phyloP scores from a whole-genome alignment of 495 filamentous ascomycete species.

The Pseudevernia furfuracea region DNA sequence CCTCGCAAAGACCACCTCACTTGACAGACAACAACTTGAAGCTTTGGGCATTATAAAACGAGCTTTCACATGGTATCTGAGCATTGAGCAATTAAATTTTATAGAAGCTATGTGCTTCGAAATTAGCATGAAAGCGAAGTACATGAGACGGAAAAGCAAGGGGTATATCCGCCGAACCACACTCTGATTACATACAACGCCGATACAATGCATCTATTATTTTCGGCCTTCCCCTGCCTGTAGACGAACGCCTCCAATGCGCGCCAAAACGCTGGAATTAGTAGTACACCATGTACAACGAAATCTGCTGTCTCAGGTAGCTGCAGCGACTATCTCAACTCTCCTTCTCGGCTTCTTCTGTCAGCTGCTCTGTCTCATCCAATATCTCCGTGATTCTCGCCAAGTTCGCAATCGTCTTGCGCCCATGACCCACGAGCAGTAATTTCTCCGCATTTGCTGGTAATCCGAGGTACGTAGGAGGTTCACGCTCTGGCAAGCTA shows the following conservation, averaged over 20 bases:
- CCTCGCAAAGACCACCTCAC: conserved; percentile 11
- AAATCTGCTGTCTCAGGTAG: conserved; percentile 5
- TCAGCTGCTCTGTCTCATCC: conserved; percentile 89
- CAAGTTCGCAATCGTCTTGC: conserved; percentile 76
- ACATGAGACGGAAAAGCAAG: not conserved
- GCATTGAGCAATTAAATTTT: not conserved
- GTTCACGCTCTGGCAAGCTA: conserved; percentile 84
- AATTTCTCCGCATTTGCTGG: conserved; percentile 97
- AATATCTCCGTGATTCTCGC: conserved; percentile 73
- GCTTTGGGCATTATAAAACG: conserved; percentile 44
- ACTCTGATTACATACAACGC: conserved; percentile 10
- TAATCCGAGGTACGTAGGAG: conserved; percentile 91
- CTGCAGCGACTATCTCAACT: not conserved
- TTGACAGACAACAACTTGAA: conserved; percentile 54
- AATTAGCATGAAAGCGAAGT: not conserved
- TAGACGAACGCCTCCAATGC: conserved; percentile 20
- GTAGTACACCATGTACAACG: conserved; percentile 3
- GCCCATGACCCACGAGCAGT: conserved; percentile 80
- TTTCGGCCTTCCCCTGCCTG: conserved; percentile 9
- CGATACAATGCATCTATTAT: conserved; percentile 12
- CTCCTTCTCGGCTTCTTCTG: conserved; percentile 51
- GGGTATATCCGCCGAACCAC: conserved; percentile 15
- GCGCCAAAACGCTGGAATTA: conserved; percentile 22
- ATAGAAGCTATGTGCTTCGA: not conserved
- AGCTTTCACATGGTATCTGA: not conserved